Evolutionary conservation across 352 stramenopile genomes (phyloP).

Genomic region (Globisporangium polare): DNA sequence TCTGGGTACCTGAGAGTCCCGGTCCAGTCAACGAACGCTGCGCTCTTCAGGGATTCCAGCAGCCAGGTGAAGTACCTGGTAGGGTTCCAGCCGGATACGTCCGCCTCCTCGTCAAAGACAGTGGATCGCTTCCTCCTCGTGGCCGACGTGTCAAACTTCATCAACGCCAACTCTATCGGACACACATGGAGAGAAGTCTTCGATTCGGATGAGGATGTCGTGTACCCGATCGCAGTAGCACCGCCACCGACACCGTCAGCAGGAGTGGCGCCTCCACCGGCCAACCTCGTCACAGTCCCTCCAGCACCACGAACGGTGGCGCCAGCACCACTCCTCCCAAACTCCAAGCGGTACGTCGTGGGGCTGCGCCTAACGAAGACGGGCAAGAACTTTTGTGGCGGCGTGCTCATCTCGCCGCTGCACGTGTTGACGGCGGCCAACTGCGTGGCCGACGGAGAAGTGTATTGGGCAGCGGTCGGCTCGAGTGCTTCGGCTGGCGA

Average conservation of each 20-base stretch:
- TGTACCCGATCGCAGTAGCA: not conserved
- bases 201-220: not conserved
- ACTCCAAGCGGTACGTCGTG: slow-evolving; percentile 5
- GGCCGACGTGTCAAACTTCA: not conserved
- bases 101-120: not conserved
- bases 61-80: not conserved
- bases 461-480: not conserved
- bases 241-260: not conserved
- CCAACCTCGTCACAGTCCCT: not conserved
- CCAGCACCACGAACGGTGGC: not conserved
- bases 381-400: slow-evolving; percentile 11
- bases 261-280: not conserved
- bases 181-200: slow-evolving; percentile 1
- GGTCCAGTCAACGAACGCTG: not conserved
- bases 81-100: not conserved
- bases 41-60: not conserved
- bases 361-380: slow-evolving; percentile 2
- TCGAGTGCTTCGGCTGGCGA: not conserved
- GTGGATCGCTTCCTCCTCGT: not conserved
- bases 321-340: too few species aligned
- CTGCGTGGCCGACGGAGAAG: slow-evolving; percentile 5
- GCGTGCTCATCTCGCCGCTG: slow-evolving; percentile 9
- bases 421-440: slow-evolving; percentile 13
- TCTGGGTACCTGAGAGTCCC: not conserved
- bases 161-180: not conserved